Percentiles rank a stretch among this genome's conserved stretches.
phyloP scores from a whole-genome alignment of 139 green algal species.

The Desmodesmus armatus region DNA sequence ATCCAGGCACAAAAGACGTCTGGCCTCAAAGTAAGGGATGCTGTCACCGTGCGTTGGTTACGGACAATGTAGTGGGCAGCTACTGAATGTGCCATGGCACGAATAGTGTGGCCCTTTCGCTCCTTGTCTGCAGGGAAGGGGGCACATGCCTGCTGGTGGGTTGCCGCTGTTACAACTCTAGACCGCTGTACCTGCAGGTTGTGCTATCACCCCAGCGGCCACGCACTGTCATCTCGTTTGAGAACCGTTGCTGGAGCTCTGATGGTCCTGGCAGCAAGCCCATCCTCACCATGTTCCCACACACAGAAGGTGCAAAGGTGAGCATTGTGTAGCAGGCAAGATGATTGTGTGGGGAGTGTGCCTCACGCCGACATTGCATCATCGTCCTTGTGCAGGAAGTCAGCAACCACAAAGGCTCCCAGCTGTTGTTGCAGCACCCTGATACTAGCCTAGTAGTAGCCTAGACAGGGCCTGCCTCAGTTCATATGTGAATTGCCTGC shows the following conservation, averaged over 20 bases:
- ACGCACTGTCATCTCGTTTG: constrained; percentile 75
- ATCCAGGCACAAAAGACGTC: background rate
- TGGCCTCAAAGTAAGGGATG: constrained; percentile 11
- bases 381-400: too few species aligned
- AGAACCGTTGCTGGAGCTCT: constrained; percentile 59
- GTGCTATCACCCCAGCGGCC: constrained; percentile 67
- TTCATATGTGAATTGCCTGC: too few species aligned
- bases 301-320: constrained; percentile 68
- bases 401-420: too few species aligned
- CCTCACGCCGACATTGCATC: too few species aligned
- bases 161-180: background rate
- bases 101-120: too few species aligned
- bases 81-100: background rate
- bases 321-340: too few species aligned
- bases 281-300: constrained; percentile 77
- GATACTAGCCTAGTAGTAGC: too few species aligned
- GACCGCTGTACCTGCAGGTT: constrained; percentile 40
- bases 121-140: background rate
- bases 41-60: too few species aligned
- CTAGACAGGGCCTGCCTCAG: too few species aligned
- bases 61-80: too few species aligned
- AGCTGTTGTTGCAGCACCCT: too few species aligned
- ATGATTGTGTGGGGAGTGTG: too few species aligned
- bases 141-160: background rate
- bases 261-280: constrained; percentile 51